These are phyloP conservation scores for Pichia sp. DNA, from an alignment of 1,139 yeast species.

Conservation along the genomic window DNA sequence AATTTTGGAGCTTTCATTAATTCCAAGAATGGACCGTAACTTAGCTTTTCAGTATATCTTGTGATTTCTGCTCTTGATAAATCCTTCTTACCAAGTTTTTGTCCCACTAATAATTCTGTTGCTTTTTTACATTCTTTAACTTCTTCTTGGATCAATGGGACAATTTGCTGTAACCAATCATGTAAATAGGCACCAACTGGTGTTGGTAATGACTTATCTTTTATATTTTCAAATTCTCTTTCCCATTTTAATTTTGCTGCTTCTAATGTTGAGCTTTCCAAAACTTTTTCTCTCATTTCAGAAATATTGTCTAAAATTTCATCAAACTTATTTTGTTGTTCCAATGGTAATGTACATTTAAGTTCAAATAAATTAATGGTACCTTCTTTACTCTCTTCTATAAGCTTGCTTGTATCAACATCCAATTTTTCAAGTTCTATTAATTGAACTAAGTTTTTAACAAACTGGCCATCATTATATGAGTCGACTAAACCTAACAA, in stretches of 20 bases:
- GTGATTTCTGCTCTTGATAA: slow-evolving; percentile 12
- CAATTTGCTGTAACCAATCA: slow-evolving; percentile 66
- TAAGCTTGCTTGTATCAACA: slow-evolving; percentile 30
- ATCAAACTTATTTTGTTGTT: slow-evolving; percentile 54
- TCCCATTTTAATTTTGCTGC: slow-evolving; percentile 89
- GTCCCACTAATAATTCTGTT: slow-evolving; percentile 25
- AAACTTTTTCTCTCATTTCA: slow-evolving; percentile 61
- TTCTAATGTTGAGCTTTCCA: slow-evolving; percentile 75
- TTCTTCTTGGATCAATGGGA: slow-evolving; percentile 64
- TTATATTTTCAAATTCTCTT: slow-evolving; percentile 67
- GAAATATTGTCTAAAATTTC: slow-evolving; percentile 62
- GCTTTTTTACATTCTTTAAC: slow-evolving; percentile 42
- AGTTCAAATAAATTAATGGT: slow-evolving; percentile 58
- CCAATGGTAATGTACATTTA: slow-evolving; percentile 44
- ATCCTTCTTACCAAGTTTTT: not conserved
- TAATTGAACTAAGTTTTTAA: slow-evolving; percentile 18
- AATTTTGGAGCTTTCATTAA: slow-evolving; percentile 72
- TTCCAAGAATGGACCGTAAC: slow-evolving; percentile 73
- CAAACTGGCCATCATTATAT: slow-evolving; percentile 22
- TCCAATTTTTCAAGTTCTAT: slow-evolving; percentile 29
- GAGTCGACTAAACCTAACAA: slow-evolving; percentile 51
- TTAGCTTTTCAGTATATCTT: slow-evolving; percentile 46
- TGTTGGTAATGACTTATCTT: slow-evolving; percentile 43
- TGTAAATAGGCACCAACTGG: slow-evolving; percentile 68
- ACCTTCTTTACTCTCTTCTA: slow-evolving; percentile 22